Base-by-base conservation (phyloP, 768 basidiomycete species). In the Amanita pallidorosea region DNA sequence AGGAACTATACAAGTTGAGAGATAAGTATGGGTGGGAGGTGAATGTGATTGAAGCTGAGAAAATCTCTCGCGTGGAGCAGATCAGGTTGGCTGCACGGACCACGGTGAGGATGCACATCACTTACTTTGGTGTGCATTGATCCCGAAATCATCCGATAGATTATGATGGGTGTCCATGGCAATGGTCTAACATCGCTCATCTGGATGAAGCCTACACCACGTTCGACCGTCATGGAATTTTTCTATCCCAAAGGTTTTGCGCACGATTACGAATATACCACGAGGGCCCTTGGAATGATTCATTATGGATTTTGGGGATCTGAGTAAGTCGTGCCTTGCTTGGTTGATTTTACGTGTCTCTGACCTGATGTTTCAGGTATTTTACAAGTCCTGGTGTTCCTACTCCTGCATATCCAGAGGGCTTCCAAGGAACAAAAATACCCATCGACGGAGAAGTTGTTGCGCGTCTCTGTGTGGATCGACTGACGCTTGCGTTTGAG, bases 111-210 rank as follows among this genome's bases (percentile, higher is more conserved):
- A 22, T 49, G 43, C 15, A 5, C 25, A 7, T 47, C 5, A 40
- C 46, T 13, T 22, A 9, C 17, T 25, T 29, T 11, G 29, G 43
- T 11, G 25, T 44, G n/a, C n/a, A 9, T 8, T n/a, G 25, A 29
- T 15, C 3, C 27, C 9, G 13, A 17, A 3, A 27, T 7, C 25
- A 11, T 7, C 5, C 8, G 25, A 29, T 54, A 95, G 92, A 89
- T 95, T 59, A 77, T 95, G 83, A 85, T 94, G 77, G 92, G 92
- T 52, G 85, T 95, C 13, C 92, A 95, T 58, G 92, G 93, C 8
- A 95, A 96, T 60, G 93, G 89, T 29, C 64, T 96, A 35, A 94
- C 91, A 0, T 76, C 88, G 25, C 74, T 94, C 0, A 62, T 96
- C 4, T 96, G 91, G 92, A 96, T 95, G 93, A 83, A 86, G 20